Percentiles rank a stretch among this genome's conserved stretches.
Evolutionary conservation across 2,329 filamentous ascomycete species (phyloP).

Genomic region (Coniochaeta hoffmannii): DNA sequence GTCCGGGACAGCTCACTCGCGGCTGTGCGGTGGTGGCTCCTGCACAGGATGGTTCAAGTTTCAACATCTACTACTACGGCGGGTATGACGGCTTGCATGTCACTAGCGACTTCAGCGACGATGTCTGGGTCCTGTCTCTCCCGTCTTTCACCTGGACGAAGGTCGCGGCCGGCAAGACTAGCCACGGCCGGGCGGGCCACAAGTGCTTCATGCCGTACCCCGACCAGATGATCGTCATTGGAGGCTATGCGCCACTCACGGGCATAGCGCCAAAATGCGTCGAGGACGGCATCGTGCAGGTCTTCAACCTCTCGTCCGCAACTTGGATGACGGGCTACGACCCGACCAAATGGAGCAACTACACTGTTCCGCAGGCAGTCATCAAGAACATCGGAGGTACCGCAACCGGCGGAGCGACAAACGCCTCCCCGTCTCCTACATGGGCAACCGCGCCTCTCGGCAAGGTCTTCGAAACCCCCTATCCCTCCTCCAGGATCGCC

Average conservation of each 20-base stretch:
- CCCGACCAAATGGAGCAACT: conserved; percentile 54
- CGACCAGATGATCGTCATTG: conserved; percentile 72
- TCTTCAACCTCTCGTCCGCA: conserved; percentile 67
- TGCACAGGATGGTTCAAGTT: conserved; percentile 63
- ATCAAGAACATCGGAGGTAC: conserved; percentile 60
- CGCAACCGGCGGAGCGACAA: conserved; percentile 59
- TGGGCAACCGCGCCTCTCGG: conserved; percentile 44
- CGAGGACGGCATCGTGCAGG: conserved; percentile 42
- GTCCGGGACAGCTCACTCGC: conserved; percentile 49
- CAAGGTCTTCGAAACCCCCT: conserved; percentile 45
- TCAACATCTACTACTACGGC: conserved; percentile 80
- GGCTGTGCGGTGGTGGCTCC: conserved; percentile 69
- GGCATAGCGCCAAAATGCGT: conserved; percentile 32
- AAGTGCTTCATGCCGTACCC: conserved; percentile 70
- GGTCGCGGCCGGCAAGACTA: conserved; percentile 32
- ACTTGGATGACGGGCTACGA: conserved; percentile 66
- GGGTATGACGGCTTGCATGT: conserved; percentile 54
- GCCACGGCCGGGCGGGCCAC: conserved; percentile 61
- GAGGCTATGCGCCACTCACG: conserved; percentile 46
- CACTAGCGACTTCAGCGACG: conserved; percentile 41
- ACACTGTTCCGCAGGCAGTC: conserved; percentile 61
- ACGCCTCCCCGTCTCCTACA: conserved; percentile 53
- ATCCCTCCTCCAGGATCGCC: conserved; percentile 48
- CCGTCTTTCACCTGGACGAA: conserved; percentile 75
- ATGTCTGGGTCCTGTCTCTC: conserved; percentile 74